These are phyloP conservation scores for Apiotrichum montevideense DNA, from an alignment of 1,284 basidiomycete species.

Conservation along the genomic window DNA sequence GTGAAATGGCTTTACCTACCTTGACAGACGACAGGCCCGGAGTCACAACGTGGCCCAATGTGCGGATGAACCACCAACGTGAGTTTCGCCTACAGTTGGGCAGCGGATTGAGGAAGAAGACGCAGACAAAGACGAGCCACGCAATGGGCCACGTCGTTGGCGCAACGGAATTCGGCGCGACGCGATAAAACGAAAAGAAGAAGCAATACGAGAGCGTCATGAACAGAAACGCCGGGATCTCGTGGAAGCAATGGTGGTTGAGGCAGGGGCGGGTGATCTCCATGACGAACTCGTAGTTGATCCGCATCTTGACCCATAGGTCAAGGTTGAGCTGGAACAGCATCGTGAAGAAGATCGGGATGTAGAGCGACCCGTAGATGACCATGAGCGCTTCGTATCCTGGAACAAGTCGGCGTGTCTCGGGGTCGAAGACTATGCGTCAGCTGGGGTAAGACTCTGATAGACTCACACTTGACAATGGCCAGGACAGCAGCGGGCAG, in stretches of 20 bases:
- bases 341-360: conserved; percentile 70
- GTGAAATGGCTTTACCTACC: conserved; percentile 7
- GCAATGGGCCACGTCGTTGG: conserved; percentile 71
- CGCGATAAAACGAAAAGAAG: conserved; percentile 70
- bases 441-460: not conserved
- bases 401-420: conserved; percentile 57
- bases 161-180: conserved; percentile 52
- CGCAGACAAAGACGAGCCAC: conserved; percentile 64
- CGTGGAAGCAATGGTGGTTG: conserved; percentile 75
- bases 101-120: conserved; percentile 70
- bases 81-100: conserved; percentile 60
- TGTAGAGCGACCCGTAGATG: conserved; percentile 66
- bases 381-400: conserved; percentile 68
- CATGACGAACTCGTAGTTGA: conserved; percentile 71
- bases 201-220: conserved; percentile 71
- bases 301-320: conserved; percentile 68
- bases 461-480: conserved; percentile 58
- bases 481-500: conserved; percentile 67
- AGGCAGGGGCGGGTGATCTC: conserved; percentile 70
- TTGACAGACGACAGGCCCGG: conserved; percentile 64
- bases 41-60: conserved; percentile 57
- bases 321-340: conserved; percentile 74
- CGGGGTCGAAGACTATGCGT: conserved; percentile 55
- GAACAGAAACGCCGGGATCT: conserved; percentile 73
- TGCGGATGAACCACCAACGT: conserved; percentile 72